Conservation (phyloP, 2,329 filamentous ascomycete genomes). For the Chaetoscypha palmicola region DNA sequence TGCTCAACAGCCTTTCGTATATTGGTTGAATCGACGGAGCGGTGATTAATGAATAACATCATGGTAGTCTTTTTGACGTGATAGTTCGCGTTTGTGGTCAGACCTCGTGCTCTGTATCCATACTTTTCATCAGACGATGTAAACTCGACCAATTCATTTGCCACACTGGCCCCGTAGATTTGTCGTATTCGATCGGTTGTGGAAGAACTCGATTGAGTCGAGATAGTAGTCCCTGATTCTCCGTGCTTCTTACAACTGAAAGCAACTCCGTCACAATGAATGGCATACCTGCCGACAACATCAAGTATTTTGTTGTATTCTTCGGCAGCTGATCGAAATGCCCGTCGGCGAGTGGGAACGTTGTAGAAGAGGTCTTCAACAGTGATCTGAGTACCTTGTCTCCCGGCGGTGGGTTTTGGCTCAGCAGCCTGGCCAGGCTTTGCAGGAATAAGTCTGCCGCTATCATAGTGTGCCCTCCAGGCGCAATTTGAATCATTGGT, state of each 20-base stretch:
- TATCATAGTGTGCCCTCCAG: constrained; percentile 82
- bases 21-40: constrained; percentile 80
- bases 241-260: constrained; percentile 97
- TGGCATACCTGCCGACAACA: constrained; percentile 84
- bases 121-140: constrained; percentile 65
- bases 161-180: constrained; percentile 75
- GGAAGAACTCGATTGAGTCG: constrained; percentile 66
- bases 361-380: constrained; percentile 98
- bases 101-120: constrained; percentile 76
- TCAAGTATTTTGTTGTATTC: constrained; percentile 98
- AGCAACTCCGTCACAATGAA: constrained; percentile 84
- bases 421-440: constrained; percentile 85
- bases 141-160: constrained; percentile 81
- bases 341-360: constrained; percentile 76
- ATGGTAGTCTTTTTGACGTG: constrained; percentile 83
- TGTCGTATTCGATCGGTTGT: constrained; percentile 81
- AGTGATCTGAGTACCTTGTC: constrained; percentile 87
- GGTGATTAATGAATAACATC: constrained; percentile 92
- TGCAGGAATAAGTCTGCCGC: constrained; percentile 70
- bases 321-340: constrained; percentile 85
- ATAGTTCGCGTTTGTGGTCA: constrained; percentile 90
- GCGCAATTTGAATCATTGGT: constrained; percentile 82
- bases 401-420: constrained; percentile 80
- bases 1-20: constrained; percentile 90
- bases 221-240: constrained; percentile 74